These are phyloP conservation scores for Periconia digitata DNA, from an alignment of 2,329 filamentous ascomycete genomes.

Conservation along the genomic window DNA sequence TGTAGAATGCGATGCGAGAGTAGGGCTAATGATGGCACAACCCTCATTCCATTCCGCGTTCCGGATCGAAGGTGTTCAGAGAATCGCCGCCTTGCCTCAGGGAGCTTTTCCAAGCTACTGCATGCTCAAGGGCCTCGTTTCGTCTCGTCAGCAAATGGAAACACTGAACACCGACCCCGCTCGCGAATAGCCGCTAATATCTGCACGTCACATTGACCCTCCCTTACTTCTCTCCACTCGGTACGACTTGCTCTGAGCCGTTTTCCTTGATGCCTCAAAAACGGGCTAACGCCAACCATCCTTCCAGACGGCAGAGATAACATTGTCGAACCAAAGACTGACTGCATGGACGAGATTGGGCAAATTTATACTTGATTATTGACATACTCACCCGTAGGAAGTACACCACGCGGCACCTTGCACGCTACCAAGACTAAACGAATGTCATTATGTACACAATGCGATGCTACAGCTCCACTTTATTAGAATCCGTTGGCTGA, in stretches of 20 bases:
- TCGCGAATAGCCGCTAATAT: slow-evolving; percentile 31
- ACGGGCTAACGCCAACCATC: slow-evolving; percentile 30
- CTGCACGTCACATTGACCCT: slow-evolving; percentile 39
- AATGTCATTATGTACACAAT: background rate
- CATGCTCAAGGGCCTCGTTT: slow-evolving; percentile 4
- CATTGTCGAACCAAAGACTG: slow-evolving; percentile 1
- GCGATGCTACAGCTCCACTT: background rate
- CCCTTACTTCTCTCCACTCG: slow-evolving; percentile 20
- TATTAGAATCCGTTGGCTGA: background rate
- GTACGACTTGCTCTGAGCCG: slow-evolving; percentile 23
- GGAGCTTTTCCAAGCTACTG: background rate
- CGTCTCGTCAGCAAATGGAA: slow-evolving; percentile 26
- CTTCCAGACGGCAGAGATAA: background rate
- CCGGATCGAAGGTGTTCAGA: background rate
- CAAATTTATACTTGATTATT: background rate
- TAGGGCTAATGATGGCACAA: too few species aligned
- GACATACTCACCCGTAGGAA: background rate
- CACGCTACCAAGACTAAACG: background rate
- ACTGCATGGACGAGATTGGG: slow-evolving; percentile 23
- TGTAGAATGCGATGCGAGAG: background rate
- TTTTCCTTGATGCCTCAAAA: slow-evolving; percentile 17
- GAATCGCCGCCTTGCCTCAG: background rate
- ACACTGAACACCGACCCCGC: slow-evolving; percentile 28
- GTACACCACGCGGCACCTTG: background rate
- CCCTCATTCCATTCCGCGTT: background rate